Percentiles rank a stretch among this genome's conserved stretches.
phyloP scores from a whole-genome alignment of 345 rosid species.

The Sisymbrium irio region DNA sequence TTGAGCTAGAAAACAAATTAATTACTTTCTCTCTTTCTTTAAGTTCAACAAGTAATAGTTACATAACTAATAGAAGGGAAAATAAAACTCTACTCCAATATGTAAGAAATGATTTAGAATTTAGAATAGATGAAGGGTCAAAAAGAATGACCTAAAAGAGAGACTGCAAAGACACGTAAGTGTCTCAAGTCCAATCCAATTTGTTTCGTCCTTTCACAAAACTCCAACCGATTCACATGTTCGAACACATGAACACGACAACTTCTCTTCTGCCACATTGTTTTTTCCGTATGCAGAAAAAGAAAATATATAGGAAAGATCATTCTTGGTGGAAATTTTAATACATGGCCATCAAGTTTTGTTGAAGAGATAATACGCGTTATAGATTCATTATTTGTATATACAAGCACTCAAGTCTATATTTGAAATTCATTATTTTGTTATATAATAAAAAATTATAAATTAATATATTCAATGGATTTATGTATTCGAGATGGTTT shows the following conservation, averaged over 20 bases:
- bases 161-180: constrained; percentile 11
- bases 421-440: no score
- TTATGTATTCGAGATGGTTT: no score
- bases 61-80: no score
- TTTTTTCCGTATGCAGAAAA: background rate
- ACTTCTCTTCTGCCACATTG: background rate
- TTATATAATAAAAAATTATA: no score
- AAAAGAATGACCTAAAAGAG: background rate
- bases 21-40: no score
- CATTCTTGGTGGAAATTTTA: background rate
- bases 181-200: constrained; percentile 3
- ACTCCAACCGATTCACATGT: constrained; percentile 13
- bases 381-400: background rate
- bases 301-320: background rate
- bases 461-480: no score
- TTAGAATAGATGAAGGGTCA: constrained; percentile 13
- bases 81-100: no score
- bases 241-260: constrained; percentile 19
- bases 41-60: no score
- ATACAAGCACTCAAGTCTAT: background rate
- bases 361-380: background rate
- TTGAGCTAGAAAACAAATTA: no score
- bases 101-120: background rate
- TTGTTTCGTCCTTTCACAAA: constrained; percentile 9
- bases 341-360: background rate